Conservation (phyloP, 2,329 filamentous ascomycete genomes). For the Coccinonectria pachysandricola region DNA sequence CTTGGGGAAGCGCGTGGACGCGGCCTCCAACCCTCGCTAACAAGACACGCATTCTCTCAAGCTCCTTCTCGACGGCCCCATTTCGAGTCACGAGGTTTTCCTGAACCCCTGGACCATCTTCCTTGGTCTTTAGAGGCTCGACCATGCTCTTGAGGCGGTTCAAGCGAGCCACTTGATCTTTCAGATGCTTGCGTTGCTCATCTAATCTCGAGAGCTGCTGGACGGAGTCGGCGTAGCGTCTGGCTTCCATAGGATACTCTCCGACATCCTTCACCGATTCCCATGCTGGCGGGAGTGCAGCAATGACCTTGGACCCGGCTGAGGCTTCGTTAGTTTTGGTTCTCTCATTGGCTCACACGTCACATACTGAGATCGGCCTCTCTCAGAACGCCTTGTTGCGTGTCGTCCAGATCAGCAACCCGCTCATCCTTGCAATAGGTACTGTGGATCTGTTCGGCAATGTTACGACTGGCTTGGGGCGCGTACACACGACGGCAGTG, state of each 20-base stretch:
- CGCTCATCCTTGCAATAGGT: slow-evolving; percentile 48
- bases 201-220: slow-evolving; percentile 39
- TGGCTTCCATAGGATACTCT: slow-evolving; percentile 35
- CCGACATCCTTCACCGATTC: slow-evolving; percentile 26
- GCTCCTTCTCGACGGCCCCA: slow-evolving; percentile 53
- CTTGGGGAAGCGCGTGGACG: slow-evolving; percentile 24
- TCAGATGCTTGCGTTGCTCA: slow-evolving; percentile 22
- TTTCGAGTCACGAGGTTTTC: slow-evolving; percentile 57
- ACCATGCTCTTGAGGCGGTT: slow-evolving; percentile 40
- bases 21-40: slow-evolving; percentile 48
- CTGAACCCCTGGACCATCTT: slow-evolving; percentile 38
- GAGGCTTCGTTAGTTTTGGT: slow-evolving; percentile 1
- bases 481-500: slow-evolving; percentile 58
- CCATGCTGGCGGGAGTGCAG: slow-evolving; percentile 38
- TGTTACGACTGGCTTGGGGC: slow-evolving; percentile 57
- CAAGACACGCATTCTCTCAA: slow-evolving; percentile 56
- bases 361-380: slow-evolving; percentile 35
- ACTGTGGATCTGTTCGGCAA: slow-evolving; percentile 62
- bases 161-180: slow-evolving; percentile 34
- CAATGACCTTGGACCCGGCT: slow-evolving; percentile 35
- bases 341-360: fast-evolving
- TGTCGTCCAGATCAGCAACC: slow-evolving; percentile 21
- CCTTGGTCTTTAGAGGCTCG: slow-evolving; percentile 26
- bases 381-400: slow-evolving; percentile 26
- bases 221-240: slow-evolving; percentile 41